Evolutionary conservation across 257 asterid genomes (phyloP).

Genomic region (Vinca minor): DNA sequence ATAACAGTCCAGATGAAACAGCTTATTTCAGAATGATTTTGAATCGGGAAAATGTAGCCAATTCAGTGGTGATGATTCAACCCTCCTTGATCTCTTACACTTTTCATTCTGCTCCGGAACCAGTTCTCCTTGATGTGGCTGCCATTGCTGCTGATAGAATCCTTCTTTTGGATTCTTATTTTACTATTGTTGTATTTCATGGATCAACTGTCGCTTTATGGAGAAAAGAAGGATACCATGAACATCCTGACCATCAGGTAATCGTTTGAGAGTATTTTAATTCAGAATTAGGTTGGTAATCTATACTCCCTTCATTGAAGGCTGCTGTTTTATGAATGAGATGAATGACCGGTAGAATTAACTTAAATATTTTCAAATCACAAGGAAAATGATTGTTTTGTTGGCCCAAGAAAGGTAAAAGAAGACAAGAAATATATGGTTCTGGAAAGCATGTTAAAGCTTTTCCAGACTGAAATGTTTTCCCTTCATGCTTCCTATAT

Average conservation of each 20-base stretch:
- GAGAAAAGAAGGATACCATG: conserved; percentile 93
- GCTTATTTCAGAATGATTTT: conserved; percentile 89
- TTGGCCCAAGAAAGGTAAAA: too few species aligned
- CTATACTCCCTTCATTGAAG: too few species aligned
- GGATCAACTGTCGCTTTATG: conserved; percentile 94
- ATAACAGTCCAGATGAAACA: conserved; percentile 98
- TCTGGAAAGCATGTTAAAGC: neutral
- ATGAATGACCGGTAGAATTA: neutral
- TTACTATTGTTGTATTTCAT: conserved; percentile 86
- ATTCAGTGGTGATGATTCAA: conserved; percentile 98
- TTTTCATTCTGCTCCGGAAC: conserved; percentile 87
- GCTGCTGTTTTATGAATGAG: neutral
- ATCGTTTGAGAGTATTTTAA: conserved; percentile 10
- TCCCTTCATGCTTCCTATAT: too few species aligned
- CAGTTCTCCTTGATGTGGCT: conserved; percentile 92
- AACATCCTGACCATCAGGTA: conserved; percentile 89
- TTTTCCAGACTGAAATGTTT: neutral
- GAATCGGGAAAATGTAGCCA: conserved; percentile 80
- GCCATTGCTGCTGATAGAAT: conserved; percentile 88
- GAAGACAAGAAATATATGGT: too few species aligned
- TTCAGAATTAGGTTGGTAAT: neutral
- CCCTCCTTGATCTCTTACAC: conserved; percentile 95
- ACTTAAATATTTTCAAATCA: neutral
- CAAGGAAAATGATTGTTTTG: neutral
- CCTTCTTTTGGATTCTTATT: conserved; percentile 88